phyloP scores from a whole-genome alignment of 441 rosid genomes.

The Adansonia madagascariensis region DNA sequence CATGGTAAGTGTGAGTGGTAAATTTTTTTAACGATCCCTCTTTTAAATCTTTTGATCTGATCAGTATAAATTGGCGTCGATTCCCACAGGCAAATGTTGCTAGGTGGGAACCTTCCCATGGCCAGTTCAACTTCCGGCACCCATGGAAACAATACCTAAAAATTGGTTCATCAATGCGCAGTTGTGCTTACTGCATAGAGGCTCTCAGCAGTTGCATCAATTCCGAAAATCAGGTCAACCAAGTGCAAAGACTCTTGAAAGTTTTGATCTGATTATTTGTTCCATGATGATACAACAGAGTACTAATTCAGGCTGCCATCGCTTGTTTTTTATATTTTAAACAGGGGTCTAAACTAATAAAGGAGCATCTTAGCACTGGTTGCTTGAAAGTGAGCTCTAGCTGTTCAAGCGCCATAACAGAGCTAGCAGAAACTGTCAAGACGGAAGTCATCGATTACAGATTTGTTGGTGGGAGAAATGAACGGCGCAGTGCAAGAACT shows the following conservation, averaged over 20 bases:
- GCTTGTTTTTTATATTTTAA: background rate
- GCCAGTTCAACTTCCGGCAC: conserved; percentile 55
- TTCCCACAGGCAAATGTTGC: conserved; percentile 54
- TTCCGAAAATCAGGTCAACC: conserved; percentile 50
- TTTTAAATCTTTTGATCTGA: background rate
- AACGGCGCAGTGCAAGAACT: conserved; percentile 56
- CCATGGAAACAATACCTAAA: conserved; percentile 72
- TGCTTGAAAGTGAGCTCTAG: conserved; percentile 48
- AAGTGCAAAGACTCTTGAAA: background rate
- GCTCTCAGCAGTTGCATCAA: conserved; percentile 44
- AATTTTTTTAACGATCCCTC: background rate
- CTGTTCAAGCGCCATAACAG: conserved; percentile 48
- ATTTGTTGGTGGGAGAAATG: conserved; percentile 53
- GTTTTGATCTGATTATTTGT: background rate
- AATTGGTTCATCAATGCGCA: conserved; percentile 54
- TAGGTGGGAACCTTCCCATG: conserved; percentile 74
- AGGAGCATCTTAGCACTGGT: conserved; percentile 42
- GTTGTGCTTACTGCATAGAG: conserved; percentile 62
- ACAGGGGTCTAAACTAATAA: conserved; percentile 48
- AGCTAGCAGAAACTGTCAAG: conserved; percentile 46
- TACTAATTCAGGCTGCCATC: conserved; percentile 9
- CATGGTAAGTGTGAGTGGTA: conserved; percentile 42
- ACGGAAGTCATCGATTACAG: conserved; percentile 50
- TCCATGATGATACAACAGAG: background rate
- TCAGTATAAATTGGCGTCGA: background rate